A percentile compares a stretch with the other conserved stretches of the same genome.
These are phyloP conservation scores for Kodamaea sp. DNA, from an alignment of 1,139 yeast genomes.

Conservation along the genomic window DNA sequence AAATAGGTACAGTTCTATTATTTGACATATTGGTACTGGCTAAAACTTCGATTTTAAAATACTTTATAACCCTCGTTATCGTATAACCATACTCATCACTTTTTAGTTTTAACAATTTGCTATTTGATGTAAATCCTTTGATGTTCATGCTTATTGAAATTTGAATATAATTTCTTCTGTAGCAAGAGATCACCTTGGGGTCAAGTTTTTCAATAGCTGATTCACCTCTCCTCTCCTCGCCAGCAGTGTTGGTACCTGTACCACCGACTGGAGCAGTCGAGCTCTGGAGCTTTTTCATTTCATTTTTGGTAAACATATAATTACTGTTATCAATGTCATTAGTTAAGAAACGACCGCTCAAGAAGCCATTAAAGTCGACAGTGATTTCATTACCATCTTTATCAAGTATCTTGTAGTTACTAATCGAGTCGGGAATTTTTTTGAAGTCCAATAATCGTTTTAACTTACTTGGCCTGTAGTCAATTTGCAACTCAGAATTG, in stretches of 20 bases:
- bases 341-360: slow-evolving; percentile 42
- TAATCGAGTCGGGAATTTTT: slow-evolving; percentile 14
- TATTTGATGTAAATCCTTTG: slow-evolving; percentile 24
- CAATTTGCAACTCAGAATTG: slow-evolving; percentile 19
- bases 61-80: slow-evolving; percentile 35
- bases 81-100: slow-evolving; percentile 36
- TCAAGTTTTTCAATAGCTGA: slow-evolving; percentile 13
- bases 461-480: slow-evolving; percentile 27
- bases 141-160: slow-evolving; percentile 35
- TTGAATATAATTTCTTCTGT: slow-evolving; percentile 45
- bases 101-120: slow-evolving; percentile 30
- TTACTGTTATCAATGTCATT: slow-evolving; percentile 42
- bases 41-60: slow-evolving; percentile 38
- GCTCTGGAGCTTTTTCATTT: slow-evolving; percentile 1
- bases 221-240: slow-evolving; percentile 1
- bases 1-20: slow-evolving; percentile 29
- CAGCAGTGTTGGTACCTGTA: slow-evolving; percentile 1
- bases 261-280: background rate
- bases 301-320: slow-evolving; percentile 27
- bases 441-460: slow-evolving; percentile 31
- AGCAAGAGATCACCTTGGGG: slow-evolving; percentile 44
- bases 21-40: slow-evolving; percentile 35
- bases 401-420: slow-evolving; percentile 31
- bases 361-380: slow-evolving; percentile 35
- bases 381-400: slow-evolving; percentile 20